Evolutionary conservation across 257 asterid genomes (phyloP), one percentile per base, ranked within the genome.

Genomic region (Solanum gracilifrons): DNA sequence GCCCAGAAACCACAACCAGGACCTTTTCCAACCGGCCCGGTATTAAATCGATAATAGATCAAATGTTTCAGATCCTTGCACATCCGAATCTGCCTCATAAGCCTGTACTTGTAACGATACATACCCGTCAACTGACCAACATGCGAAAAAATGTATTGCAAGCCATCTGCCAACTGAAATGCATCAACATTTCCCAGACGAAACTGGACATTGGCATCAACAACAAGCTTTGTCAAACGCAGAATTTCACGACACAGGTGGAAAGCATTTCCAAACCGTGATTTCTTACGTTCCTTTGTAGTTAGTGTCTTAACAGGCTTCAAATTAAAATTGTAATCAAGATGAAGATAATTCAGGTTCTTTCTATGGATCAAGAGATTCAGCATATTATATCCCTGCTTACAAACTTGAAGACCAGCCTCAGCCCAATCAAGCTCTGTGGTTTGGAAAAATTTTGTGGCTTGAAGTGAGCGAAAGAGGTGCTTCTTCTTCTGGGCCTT

Each of bases 1-100:
- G 99, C 99, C 99, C 99, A 97, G 88, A 97, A 93, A 82, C 99
- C 99, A 96, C 99, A 97, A 9, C 99, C 99, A 75, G 99, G 99
- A 51, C 99, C 99, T 90, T 97, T 97, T 76, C 99, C 99, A 83
- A 97, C 99, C 2, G 99, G 99, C 89, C 99, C 99, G 37, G 99
- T 97, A 88, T 97, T 97, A 86, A 97, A 97, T 84, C 99, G 95
- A 89, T 97, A 97, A 88, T 96, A 97, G 87, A 97, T 97, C 93
- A 97, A 92, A 89, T 97, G 99, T 91, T 97, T 97, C 94, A 97
- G 90, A 89, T 97, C 99, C 90, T 97, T 97, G 89, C 99, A 97
- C 99, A 97, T 97, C 64, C 99, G 93, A 84, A 97, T 97, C 95
- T 97, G 99, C 88, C 99, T 92, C 99, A 97, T 97, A 32, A 97